These are phyloP conservation scores for Sporobolomyces pararoseus DNA, from an alignment of 768 basidiomycete genomes.

Conservation along the genomic window DNA sequence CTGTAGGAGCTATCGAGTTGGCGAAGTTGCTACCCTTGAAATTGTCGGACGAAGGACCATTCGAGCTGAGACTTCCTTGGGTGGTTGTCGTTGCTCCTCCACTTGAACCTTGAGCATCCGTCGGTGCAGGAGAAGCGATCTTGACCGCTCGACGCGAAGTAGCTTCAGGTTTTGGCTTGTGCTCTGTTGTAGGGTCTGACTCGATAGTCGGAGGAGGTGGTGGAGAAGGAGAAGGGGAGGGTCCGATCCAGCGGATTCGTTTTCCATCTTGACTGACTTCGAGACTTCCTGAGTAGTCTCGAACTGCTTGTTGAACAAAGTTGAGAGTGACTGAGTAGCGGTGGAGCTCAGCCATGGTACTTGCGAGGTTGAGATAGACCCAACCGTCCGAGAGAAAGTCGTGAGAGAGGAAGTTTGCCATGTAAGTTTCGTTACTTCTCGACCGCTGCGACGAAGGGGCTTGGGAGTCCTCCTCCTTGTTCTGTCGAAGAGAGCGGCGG, in stretches of 20 bases:
- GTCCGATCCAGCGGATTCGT: slow-evolving; percentile 33
- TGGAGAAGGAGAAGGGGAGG: slow-evolving; percentile 7
- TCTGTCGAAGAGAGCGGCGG: slow-evolving; percentile 24
- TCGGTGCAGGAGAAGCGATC: slow-evolving; percentile 9
- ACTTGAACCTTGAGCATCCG: slow-evolving; percentile 5
- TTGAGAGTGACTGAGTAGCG: slow-evolving; percentile 33
- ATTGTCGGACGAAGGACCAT: not conserved
- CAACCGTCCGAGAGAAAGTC: slow-evolving; percentile 35
- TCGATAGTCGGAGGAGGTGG: too few relatives aligned
- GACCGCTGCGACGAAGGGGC: not conserved
- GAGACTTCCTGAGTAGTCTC: slow-evolving; percentile 26
- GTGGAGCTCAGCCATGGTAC: slow-evolving; percentile 34
- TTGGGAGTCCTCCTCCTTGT: not conserved
- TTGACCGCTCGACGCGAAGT: not conserved
- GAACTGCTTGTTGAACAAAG: slow-evolving; percentile 35
- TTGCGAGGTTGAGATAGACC: slow-evolving; percentile 41
- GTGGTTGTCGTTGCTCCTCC: slow-evolving; percentile 3
- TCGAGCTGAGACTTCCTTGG: not conserved
- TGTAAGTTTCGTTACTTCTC: slow-evolving; percentile 33
- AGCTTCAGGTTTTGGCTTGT: not conserved
- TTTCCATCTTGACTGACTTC: slow-evolving; percentile 30
- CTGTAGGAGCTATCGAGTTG: slow-evolving; percentile 14
- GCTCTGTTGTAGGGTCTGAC: too few relatives aligned
- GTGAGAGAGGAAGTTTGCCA: slow-evolving; percentile 38
- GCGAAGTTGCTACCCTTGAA: not conserved